Percentiles rank a stretch among this genome's conserved stretches.
phyloP scores from a whole-genome alignment of 768 basidiomycete species.

The Austroboletus eburneus region DNA sequence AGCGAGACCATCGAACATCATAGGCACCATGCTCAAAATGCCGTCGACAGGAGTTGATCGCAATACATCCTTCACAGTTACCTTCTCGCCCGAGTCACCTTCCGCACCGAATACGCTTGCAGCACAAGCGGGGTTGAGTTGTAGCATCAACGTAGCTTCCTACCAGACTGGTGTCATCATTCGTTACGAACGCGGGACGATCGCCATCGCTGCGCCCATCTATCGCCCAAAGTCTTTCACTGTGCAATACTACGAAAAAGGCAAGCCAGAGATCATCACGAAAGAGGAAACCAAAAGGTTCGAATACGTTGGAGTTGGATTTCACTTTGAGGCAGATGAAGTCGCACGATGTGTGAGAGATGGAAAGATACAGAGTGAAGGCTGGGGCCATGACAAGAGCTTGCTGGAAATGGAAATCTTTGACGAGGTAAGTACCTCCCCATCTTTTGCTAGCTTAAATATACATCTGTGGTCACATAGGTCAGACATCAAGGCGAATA shows the following conservation, averaged over 20 bases:
- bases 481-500: slow-evolving; percentile 68
- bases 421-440: slow-evolving; percentile 58
- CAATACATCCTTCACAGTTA: slow-evolving; percentile 70
- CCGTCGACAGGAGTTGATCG: slow-evolving; percentile 75
- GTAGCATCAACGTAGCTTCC: slow-evolving; percentile 55
- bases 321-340: slow-evolving; percentile 87
- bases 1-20: slow-evolving; percentile 52
- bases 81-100: slow-evolving; percentile 50
- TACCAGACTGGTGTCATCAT: slow-evolving; percentile 55
- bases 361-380: slow-evolving; percentile 65
- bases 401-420: slow-evolving; percentile 79
- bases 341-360: slow-evolving; percentile 74
- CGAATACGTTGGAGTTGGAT: slow-evolving; percentile 64
- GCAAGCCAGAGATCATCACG: slow-evolving; percentile 37
- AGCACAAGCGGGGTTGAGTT: slow-evolving; percentile 70
- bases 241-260: slow-evolving; percentile 55
- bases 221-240: slow-evolving; percentile 64
- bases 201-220: slow-evolving; percentile 61
- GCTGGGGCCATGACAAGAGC: slow-evolving; percentile 80
- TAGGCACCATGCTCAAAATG: slow-evolving; percentile 73
- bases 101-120: slow-evolving; percentile 37
- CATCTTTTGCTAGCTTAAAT: slow-evolving; percentile 8
- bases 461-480: slow-evolving; percentile 31
- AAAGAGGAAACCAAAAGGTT: slow-evolving; percentile 58
- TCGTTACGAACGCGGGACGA: slow-evolving; percentile 70